Conservation (phyloP, 2,329 filamentous ascomycete genomes). For the Beauveria asiatica region DNA sequence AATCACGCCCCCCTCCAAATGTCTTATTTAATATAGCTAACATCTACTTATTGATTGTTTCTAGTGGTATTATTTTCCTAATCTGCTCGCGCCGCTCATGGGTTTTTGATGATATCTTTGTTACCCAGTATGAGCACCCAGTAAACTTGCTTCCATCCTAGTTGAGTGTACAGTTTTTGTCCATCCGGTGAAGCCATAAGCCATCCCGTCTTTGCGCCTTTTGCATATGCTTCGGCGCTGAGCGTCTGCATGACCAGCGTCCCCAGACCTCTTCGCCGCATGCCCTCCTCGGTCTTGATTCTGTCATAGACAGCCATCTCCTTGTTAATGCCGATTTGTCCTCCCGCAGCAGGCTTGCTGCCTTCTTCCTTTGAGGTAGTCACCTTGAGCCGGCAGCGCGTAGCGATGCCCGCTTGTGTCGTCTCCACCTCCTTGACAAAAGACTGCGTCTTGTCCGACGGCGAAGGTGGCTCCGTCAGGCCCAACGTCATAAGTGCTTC, state of each 20-base stretch:
- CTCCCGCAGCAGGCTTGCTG: not conserved
- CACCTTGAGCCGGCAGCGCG: not conserved
- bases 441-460: not conserved
- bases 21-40: too few species aligned
- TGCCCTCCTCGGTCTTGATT: slow-evolving; percentile 8
- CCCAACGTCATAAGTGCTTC: slow-evolving; percentile 6
- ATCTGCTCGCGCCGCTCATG: not conserved
- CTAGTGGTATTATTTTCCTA: too few species aligned
- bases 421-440: not conserved
- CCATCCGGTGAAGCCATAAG: slow-evolving; percentile 4
- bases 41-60: too few species aligned
- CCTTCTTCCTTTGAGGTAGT: not conserved
- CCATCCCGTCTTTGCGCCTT: slow-evolving; percentile 4
- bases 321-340: not conserved
- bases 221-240: not conserved
- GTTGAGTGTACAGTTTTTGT: not conserved
- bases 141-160: slow-evolving; percentile 15
- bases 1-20: too few species aligned
- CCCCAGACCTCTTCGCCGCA: not conserved
- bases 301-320: slow-evolving; percentile 8
- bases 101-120: not conserved
- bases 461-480: not conserved
- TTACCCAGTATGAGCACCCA: not conserved
- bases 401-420: not conserved
- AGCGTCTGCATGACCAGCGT: slow-evolving; percentile 4